Evolutionary conservation across 2,329 filamentous ascomycete species (phyloP), one percentile per base, ranked within the genome.

Genomic region (Beauveria medogensis): DNA sequence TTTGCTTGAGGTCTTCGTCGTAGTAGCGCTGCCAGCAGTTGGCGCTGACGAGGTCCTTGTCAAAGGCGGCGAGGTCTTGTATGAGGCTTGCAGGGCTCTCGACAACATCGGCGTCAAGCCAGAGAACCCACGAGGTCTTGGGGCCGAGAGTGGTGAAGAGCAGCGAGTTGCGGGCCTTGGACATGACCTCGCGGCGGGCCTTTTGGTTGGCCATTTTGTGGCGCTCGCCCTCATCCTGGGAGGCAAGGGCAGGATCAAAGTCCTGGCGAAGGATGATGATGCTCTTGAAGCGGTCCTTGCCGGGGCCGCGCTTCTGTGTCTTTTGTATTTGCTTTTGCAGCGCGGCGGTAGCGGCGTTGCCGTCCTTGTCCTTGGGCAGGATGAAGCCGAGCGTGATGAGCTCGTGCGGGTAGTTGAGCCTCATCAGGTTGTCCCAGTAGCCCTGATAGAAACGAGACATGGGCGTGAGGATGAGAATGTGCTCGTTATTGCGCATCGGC

Each of bases 381-480:
- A 99, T 97, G 77, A 97, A 99, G 44, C 91, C 94, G 30, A 99
- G 81, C 1, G 91, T 95, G 70, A 99, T 95, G 65, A 97, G 84
- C 63, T 96, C 90, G 76, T 97, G 94, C 3, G 94, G 94, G 73
- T 97, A 99, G 69, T 77, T 82, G 60, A 99, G 82, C 71, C 85
- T 85, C 66, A 92, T 73, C 30, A 99, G 80, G 69, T 97, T 99
- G 73, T 95, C 88, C 93, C 94, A 99, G 79, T 97, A 99, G 67
- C 83, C 87, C 68, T 90, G 87, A 75, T 97, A 97, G 80, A 97
- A 99, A 64, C 90, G 86, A 37, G 91, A 89, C 76, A 99, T 87
- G 10, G 94, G 94, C 1, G 94, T 97, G 63, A 99, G 83, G 70
- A 99, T 90, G 60, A 99, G 86, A 63, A 99, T 82, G 56, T 88